Evolutionary conservation across 2,329 filamentous ascomycete species (phyloP), one percentile per base, ranked within the genome.

Genomic region (Penicillium sp.): DNA sequence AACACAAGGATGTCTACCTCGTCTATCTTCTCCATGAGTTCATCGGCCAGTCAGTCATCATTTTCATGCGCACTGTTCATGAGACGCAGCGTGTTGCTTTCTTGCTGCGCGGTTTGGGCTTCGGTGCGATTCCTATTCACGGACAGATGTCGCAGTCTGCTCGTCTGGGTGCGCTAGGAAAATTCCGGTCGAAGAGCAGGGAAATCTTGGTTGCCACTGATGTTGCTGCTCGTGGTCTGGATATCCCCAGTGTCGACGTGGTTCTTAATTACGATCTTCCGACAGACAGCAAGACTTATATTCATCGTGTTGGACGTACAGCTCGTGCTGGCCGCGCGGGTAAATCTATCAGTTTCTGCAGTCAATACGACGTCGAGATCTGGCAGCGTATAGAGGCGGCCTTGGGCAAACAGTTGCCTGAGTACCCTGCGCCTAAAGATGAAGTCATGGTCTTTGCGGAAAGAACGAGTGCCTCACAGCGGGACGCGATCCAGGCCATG

Each of bases 11-110:
- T 63, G 81, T 88, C 9, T 95, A 95, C 65, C 80, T 97, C 12
- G 83, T 96, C 52, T 87, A 89, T 66, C 77, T 97, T 0, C 75
- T 93, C 55, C 93, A 93, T 67, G 89, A 95, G 61, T 88, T 89
- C 61, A 81, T 83, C 12, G 93, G 92, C n/a, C 83, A 95, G 65
- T 87, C 86, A 0, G 84, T 82, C 52, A 95, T 99, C 64, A 81
- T 97, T 57, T 99, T 99, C 74, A 90, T 88, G 0, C 79, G 93
- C 36, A 99, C 93, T 0, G 88, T 97, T 37, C 88, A 89, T 70
- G 92, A 97, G 67, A 88, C 90, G 0, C 89, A 95, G 68, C 82
- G 93, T 8, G 71, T 96, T 28, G 84, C 91, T 19, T 87, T 95
- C 62, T 72, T 99, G 13, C 79, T 96, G 2, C 84, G 92, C 41